Evolutionary conservation across 768 basidiomycete genomes (phyloP), one percentile per base, ranked within the genome.

Genomic region (Hypsizygus marmoreus): DNA sequence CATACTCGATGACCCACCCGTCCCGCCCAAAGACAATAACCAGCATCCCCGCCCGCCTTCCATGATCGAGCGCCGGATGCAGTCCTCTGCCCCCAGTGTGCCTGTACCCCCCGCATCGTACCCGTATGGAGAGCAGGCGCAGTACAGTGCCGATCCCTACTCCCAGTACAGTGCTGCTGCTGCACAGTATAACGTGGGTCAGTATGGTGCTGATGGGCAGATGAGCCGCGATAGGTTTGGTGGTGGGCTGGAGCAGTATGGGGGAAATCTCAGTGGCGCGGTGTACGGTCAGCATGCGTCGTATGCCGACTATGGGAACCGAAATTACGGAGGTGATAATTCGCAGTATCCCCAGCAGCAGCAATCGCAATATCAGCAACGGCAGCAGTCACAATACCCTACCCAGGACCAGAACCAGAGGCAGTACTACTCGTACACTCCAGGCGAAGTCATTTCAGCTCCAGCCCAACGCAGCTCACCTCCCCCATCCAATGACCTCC

Each of bases 1-100:
- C 7, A 57, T 85, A 16, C 55, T 66, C 11, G 44, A 61, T 12
- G 63, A 69, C 43, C 47, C 53, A 5, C 50, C 46, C 11, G 20
- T n/a, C 9, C 46, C 43, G 11, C 45, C 52, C 26, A 51, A 56
- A 56, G 40, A 58, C 40, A 31, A 43, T 32, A 51, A 24, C 35
- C 58, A 42, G 25, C 40, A 54, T 17, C 62, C 64, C 8, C 62
- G 62, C 14, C 65, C 65, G 1, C 68, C 65, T 1, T 57, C 57
- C 14, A 68, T 65, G 64, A 66, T 66, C 25, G 61, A 63, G 40
- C 61, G 62, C 2, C 61, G 58, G 36, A 49, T 58, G 14, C 45
- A 51, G 3, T n/a, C n/a, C n/a, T n/a, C n/a, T n/a, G 45, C 58
- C 8, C 56, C 53, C 7, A 47, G 61, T n/a, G 41, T 51, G 13